phyloP scores from a whole-genome alignment of 805 yeast species.

The Saccharomycopsis javanensis region DNA sequence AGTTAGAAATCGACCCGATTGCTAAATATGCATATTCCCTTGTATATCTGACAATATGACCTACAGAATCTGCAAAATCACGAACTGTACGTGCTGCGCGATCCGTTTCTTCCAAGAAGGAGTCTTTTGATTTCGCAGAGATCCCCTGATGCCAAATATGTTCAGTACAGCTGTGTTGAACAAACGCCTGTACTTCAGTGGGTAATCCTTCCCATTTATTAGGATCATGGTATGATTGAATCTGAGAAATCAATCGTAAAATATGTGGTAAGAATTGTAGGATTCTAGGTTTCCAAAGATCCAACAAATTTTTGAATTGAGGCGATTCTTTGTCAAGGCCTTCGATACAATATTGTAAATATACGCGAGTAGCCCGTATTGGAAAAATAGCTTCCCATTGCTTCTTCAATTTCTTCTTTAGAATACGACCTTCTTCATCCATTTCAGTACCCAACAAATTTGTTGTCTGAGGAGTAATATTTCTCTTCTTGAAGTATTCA shows the following conservation, averaged over 20 bases:
- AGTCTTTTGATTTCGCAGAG: constrained; percentile 85
- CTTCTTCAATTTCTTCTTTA: constrained; percentile 72
- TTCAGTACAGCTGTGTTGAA: constrained; percentile 80
- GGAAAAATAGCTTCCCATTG: constrained; percentile 95
- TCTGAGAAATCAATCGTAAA: constrained; percentile 75
- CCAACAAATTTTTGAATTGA: constrained; percentile 59
- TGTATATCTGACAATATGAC: constrained; percentile 90
- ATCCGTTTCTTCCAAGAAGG: constrained; percentile 87
- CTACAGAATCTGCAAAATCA: constrained; percentile 96
- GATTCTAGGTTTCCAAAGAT: constrained; percentile 87
- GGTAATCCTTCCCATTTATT: constrained; percentile 86
- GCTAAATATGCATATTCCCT: constrained; percentile 92
- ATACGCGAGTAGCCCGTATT: constrained; percentile 87
- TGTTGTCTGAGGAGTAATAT: constrained; percentile 60
- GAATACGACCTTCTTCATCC: constrained; percentile 77
- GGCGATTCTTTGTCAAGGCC: constrained; percentile 71
- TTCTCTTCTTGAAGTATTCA: constrained; percentile 74
- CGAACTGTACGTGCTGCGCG: constrained; percentile 89
- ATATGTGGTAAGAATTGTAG: constrained; percentile 89
- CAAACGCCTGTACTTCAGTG: constrained; percentile 82
- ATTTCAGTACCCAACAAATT: constrained; percentile 68
- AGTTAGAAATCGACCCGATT: constrained; percentile 76
- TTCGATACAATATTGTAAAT: constrained; percentile 92
- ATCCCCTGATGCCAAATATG: constrained; percentile 99
- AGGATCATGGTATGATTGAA: constrained; percentile 91